These are phyloP conservation scores for Puccinia hordei DNA, from an alignment of 1,284 basidiomycete species.

Conservation along the genomic window DNA sequence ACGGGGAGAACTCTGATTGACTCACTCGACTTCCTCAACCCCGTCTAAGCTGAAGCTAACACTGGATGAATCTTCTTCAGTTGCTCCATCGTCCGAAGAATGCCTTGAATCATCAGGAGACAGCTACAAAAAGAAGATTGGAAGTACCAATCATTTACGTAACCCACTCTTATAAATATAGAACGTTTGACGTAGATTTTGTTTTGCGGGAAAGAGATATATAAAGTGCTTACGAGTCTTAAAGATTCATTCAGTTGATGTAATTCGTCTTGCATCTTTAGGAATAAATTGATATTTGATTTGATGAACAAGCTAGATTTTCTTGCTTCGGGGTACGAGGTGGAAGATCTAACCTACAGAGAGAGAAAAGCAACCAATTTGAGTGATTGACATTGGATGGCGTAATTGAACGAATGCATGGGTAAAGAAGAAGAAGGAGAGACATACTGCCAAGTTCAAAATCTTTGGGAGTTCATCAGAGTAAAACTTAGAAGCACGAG, in stretches of 20 bases:
- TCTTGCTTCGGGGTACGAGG: constrained; percentile 16
- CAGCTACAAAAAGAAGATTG: background rate
- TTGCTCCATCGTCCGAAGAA: background rate
- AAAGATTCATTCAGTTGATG: background rate
- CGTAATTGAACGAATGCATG: too few relatives aligned
- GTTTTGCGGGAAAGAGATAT: background rate
- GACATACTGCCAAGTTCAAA: background rate
- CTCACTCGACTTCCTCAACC: background rate
- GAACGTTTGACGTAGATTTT: too few relatives aligned
- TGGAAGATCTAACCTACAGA: background rate
- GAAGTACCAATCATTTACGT: background rate
- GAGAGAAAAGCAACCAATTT: background rate
- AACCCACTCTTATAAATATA: background rate
- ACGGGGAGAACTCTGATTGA: background rate
- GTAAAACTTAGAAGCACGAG: background rate
- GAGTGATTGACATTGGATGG: too few relatives aligned
- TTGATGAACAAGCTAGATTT: constrained; percentile 15
- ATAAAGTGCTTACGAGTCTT: background rate
- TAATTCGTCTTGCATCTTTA: background rate
- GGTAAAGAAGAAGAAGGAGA: background rate
- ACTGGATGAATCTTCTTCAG: background rate
- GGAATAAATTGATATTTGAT: background rate
- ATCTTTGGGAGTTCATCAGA: background rate
- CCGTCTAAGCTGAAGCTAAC: constrained; percentile 13
- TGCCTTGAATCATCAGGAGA: background rate